phyloP scores from a whole-genome alignment of 768 basidiomycete genomes.

The button mushroom (Agaricus bisporus) region DNA sequence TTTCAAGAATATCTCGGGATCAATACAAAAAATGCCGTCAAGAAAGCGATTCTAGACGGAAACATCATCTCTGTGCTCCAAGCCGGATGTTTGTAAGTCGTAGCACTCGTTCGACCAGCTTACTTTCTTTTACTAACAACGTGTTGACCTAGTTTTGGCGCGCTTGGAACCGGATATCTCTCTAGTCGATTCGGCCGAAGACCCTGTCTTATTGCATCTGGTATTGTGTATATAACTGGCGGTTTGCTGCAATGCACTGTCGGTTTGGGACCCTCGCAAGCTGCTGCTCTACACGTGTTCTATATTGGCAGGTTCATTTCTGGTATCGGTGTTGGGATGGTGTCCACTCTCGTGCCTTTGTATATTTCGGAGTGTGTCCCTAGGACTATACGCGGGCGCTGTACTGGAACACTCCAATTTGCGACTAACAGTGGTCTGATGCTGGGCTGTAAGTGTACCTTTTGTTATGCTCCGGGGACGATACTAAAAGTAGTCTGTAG shows the following conservation, averaged over 20 bases:
- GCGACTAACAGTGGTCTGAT: slow-evolving; percentile 32
- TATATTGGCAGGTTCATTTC: slow-evolving; percentile 50
- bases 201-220: slow-evolving; percentile 36
- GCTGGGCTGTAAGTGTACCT: slow-evolving; percentile 25
- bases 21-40: slow-evolving; percentile 26
- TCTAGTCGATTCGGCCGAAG: slow-evolving; percentile 41
- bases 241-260: slow-evolving; percentile 40
- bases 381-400: slow-evolving; percentile 40
- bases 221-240: slow-evolving; percentile 40
- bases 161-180: slow-evolving; percentile 32
- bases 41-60: slow-evolving; percentile 36
- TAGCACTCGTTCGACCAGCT: background rate
- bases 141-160: slow-evolving; percentile 33
- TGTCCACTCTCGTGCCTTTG: slow-evolving; percentile 40
- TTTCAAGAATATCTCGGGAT: slow-evolving; percentile 37
- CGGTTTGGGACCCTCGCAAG: slow-evolving; percentile 33
- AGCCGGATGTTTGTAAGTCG: slow-evolving; percentile 40
- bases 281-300: slow-evolving; percentile 30
- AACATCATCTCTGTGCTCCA: slow-evolving; percentile 48
- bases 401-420: slow-evolving; percentile 38
- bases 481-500: slow-evolving; percentile 13
- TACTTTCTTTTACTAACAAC: background rate
- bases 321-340: slow-evolving; percentile 56
- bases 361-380: slow-evolving; percentile 49
- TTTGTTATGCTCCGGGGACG: background rate